Evolutionary conservation across 805 yeast genomes (phyloP).

Genomic region (Lipomyces kockii): DNA sequence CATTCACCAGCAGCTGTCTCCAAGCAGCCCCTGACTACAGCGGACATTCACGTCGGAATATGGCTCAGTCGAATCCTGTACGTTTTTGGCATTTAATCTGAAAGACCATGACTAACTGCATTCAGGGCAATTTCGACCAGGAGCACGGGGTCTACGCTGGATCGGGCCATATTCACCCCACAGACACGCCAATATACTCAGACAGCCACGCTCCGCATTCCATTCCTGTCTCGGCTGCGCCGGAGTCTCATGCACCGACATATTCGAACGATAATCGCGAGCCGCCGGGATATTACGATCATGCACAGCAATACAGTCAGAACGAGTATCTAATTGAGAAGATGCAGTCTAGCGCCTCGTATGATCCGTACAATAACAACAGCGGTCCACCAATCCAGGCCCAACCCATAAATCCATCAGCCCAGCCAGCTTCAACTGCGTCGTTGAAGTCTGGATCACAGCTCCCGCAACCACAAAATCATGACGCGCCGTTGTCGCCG

Average conservation of each 20-base stretch:
- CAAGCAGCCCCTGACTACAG: background rate
- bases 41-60: background rate
- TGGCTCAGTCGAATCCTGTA: background rate
- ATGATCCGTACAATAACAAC: background rate
- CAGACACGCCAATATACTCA: background rate
- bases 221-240: background rate
- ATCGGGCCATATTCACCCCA: background rate
- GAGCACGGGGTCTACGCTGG: background rate
- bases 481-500: background rate
- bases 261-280: background rate
- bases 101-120: background rate
- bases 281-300: background rate
- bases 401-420: background rate
- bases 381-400: conserved; percentile 3
- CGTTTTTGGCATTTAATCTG: background rate
- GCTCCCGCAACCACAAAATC: background rate
- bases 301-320: background rate
- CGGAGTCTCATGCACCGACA: background rate
- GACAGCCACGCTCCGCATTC: background rate
- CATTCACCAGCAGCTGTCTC: too few relatives aligned
- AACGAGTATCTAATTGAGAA: conserved; percentile 1
- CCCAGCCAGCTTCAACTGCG: conserved; percentile 5
- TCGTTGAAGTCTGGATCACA: conserved; percentile 1
- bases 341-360: background rate
- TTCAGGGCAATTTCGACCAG: background rate